Conservation (phyloP, 768 basidiomycete genomes). For the Boletus coccyginus region DNA sequence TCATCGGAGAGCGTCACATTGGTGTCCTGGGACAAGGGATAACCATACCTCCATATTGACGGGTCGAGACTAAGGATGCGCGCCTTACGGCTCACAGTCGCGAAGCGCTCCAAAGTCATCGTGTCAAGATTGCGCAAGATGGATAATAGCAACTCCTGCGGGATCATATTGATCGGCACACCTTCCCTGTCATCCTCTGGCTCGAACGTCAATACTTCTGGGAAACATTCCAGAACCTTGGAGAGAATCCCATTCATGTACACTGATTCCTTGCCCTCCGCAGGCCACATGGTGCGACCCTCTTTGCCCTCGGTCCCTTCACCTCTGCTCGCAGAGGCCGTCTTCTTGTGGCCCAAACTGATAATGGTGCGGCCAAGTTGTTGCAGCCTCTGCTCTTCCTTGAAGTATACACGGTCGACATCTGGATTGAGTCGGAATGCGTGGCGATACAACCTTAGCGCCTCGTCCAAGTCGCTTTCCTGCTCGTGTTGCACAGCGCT, state of each 20-base stretch:
- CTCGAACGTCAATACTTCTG: conserved; percentile 51
- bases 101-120: conserved; percentile 75
- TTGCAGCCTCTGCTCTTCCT: conserved; percentile 43
- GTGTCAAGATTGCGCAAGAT: conserved; percentile 68
- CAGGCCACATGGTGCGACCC: conserved; percentile 64
- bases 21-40: neutral
- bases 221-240: conserved; percentile 48
- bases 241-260: conserved; percentile 43
- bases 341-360: conserved; percentile 62
- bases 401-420: conserved; percentile 70
- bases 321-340: conserved; percentile 75
- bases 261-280: conserved; percentile 27
- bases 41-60: conserved; percentile 69
- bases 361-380: conserved; percentile 4
- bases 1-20: conserved; percentile 6
- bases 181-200: conserved; percentile 66
- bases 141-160: conserved; percentile 71
- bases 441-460: conserved; percentile 70
- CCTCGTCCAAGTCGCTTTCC: conserved; percentile 69
- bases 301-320: conserved; percentile 63
- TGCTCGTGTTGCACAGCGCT: conserved; percentile 74
- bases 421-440: conserved; percentile 76
- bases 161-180: conserved; percentile 56
- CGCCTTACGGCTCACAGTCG: conserved; percentile 66
- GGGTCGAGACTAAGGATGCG: conserved; percentile 68